Evolutionary conservation across 805 yeast species (phyloP).

Genomic region (Yarrowia deformans): DNA sequence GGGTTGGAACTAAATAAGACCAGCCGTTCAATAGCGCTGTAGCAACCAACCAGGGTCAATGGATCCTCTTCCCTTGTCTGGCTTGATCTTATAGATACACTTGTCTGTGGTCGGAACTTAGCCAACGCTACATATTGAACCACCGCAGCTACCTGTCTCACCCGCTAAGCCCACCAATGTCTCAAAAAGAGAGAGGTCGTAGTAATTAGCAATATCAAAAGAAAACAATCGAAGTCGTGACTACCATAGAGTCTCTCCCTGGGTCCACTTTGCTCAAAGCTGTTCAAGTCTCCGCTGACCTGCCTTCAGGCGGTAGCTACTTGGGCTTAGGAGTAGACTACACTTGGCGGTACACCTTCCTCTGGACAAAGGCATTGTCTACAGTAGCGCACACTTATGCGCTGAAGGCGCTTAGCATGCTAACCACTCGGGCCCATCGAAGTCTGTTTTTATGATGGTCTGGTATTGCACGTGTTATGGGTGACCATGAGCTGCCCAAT

Average conservation of each 20-base stretch:
- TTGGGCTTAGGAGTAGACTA: background rate
- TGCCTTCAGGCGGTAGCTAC: background rate
- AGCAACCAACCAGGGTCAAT: background rate
- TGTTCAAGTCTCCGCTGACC: too few relatives aligned
- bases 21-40: background rate
- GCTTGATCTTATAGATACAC: background rate
- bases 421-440: background rate
- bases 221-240: too few relatives aligned
- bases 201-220: background rate
- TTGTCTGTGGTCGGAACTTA: background rate
- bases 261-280: too few relatives aligned
- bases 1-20: too few relatives aligned
- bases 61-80: too few relatives aligned
- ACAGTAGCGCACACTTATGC: background rate
- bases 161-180: conserved; percentile 9
- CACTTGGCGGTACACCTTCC: background rate
- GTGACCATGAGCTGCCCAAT: too few relatives aligned
- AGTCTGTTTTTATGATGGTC: background rate
- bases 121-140: too few relatives aligned
- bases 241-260: too few relatives aligned
- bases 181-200: background rate
- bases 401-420: background rate
- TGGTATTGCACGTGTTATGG: background rate
- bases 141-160: background rate
- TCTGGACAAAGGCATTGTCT: background rate